Evolutionary conservation across 768 basidiomycete genomes (phyloP).

Genomic region (Panaeolus cyanescens): DNA sequence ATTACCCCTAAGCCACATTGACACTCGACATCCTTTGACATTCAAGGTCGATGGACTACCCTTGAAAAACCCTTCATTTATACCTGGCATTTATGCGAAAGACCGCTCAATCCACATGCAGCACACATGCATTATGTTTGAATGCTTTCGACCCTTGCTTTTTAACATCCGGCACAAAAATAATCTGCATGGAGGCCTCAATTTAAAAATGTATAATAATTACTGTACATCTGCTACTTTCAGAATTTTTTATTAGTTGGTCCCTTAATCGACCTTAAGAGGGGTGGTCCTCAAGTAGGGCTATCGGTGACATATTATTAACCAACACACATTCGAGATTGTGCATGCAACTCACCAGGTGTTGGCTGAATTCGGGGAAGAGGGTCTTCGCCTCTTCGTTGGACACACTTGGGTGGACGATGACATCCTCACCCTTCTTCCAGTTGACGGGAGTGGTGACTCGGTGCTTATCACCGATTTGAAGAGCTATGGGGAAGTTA

Average conservation of each 20-base stretch:
- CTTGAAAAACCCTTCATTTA: not conserved
- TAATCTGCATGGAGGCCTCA: not conserved
- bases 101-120: not conserved
- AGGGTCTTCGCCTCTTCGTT: constrained; percentile 90
- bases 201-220: constrained; percentile 9
- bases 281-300: constrained; percentile 89
- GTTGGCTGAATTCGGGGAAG: constrained; percentile 82
- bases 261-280: constrained; percentile 34
- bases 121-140: not conserved
- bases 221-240: constrained; percentile 10
- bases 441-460: constrained; percentile 95
- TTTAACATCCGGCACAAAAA: not conserved
- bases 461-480: constrained; percentile 84
- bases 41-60: no score
- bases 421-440: constrained; percentile 92
- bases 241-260: constrained; percentile 8
- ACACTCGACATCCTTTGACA: not conserved
- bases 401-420: constrained; percentile 82
- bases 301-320: constrained; percentile 37
- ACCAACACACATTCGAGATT: not conserved
- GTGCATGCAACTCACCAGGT: constrained; percentile 57
- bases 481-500: constrained; percentile 57
- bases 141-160: not conserved
- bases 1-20: constrained; percentile 1
- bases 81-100: not conserved